These are phyloP conservation scores for Aspergillus bertholletiae DNA, from an alignment of 495 filamentous ascomycete species.

Conservation along the genomic window DNA sequence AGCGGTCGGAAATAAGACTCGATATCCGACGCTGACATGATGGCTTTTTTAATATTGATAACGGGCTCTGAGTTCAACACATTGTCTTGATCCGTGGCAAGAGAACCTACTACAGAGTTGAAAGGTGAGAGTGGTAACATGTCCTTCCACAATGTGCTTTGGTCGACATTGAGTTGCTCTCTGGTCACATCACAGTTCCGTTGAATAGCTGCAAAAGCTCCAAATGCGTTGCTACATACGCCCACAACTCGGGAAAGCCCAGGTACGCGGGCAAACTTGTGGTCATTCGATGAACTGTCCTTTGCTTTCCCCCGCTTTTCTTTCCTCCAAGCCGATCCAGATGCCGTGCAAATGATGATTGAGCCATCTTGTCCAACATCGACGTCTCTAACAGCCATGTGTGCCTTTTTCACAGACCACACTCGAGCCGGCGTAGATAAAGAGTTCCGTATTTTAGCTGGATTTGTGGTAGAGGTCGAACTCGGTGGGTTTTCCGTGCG, in stretches of 20 bases:
- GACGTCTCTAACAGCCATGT: slow-evolving; percentile 84
- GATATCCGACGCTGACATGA: slow-evolving; percentile 53
- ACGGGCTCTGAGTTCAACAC: slow-evolving; percentile 19
- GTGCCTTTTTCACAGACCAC: slow-evolving; percentile 75
- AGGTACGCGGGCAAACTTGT: slow-evolving; percentile 88
- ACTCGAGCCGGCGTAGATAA: slow-evolving; percentile 71
- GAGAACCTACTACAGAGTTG: background rate
- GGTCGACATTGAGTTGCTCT: slow-evolving; percentile 64
- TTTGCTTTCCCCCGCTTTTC: slow-evolving; percentile 78
- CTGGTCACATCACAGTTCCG: slow-evolving; percentile 80
- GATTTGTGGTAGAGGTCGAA: slow-evolving; percentile 79
- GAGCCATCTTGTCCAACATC: slow-evolving; percentile 90
- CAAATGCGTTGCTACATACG: slow-evolving; percentile 82
- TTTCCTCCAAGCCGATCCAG: slow-evolving; percentile 87
- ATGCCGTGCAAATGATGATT: slow-evolving; percentile 88
- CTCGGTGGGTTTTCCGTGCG: slow-evolving; percentile 56
- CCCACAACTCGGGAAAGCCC: slow-evolving; percentile 78
- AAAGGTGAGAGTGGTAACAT: slow-evolving; percentile 67
- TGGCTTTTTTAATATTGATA: slow-evolving; percentile 31
- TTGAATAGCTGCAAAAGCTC: slow-evolving; percentile 83
- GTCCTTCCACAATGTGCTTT: slow-evolving; percentile 69
- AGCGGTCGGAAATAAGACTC: slow-evolving; percentile 49
- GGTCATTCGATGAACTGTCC: slow-evolving; percentile 67
- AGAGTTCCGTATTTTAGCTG: slow-evolving; percentile 75
- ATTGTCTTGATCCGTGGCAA: slow-evolving; percentile 12